Base-by-base conservation (phyloP, 352 stramenopile genomes). In the Globisporangium echinulatum region DNA sequence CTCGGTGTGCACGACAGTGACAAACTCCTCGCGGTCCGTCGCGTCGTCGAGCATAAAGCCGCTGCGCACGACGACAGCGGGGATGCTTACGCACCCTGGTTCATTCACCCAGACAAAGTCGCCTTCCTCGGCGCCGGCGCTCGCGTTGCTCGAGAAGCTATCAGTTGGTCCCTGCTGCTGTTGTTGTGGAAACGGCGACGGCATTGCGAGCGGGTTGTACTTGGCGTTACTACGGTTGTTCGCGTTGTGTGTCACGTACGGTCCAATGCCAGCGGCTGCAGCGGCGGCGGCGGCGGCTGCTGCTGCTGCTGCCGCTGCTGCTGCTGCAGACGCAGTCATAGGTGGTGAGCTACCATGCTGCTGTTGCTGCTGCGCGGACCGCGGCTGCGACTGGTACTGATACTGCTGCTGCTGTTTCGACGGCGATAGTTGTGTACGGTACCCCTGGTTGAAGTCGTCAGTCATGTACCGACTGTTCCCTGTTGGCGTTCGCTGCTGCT, bases 1-100 rank as follows among this genome's bases (percentile, higher is more conserved):
- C 38, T 93, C 84, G 8, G 84, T 93, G 66, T 93, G 84, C 9
- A 93, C 80, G 13, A 91, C 73, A 25, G 75, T 82, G 48, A 91
- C 74, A 17, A 83, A 77, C 46, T 89, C 71, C 62, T 91, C 82
- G 53, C 78, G 62, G 25, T 87, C 79, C 19, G 66, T 78, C 14
- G 71, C 70, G n/a, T 77, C 71, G 54, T 89, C 77, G 40, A 79
- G 84, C 11, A 82, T 40, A 46, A 78, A 91, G 0, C 82, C 82
- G 19, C 71, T 76, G 25, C 82, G 82, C 44, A 88, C 75, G 15
- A 91, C 75, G 15, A 87, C 63, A 0, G 81, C 81, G 1, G 81
- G 75, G 1, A 79, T 70, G 51, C 76, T 87, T 7, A 83, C 66
- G 25, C 68, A 63, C 13, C 68, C 76, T 8, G 78, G 69, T 49